Conservation (phyloP, 2,329 filamentous ascomycete genomes). For the Ceratocystis albifundus region DNA sequence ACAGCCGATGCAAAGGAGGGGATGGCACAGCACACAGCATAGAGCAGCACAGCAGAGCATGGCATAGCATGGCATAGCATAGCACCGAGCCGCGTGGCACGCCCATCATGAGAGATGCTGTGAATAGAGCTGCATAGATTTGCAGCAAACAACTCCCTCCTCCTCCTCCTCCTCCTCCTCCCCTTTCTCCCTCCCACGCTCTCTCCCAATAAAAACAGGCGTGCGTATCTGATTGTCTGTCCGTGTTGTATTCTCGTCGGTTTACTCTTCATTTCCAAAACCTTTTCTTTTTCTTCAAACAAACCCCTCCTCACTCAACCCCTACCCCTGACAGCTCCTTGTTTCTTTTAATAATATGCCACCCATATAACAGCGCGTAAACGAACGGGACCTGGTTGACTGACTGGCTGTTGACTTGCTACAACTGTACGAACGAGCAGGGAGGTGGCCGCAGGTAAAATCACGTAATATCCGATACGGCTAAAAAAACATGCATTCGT, state of each 20-base stretch:
- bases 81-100: no score
- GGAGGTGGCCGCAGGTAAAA: background rate
- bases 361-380: background rate
- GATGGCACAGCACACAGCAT: no score
- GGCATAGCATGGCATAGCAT: no score
- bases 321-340: background rate
- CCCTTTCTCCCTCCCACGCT: no score
- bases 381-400: background rate
- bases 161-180: no score
- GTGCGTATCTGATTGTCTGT: background rate
- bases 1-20: no score
- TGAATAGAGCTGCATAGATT: background rate
- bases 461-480: background rate
- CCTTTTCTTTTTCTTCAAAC: background rate
- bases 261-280: no score
- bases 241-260: background rate
- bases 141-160: background rate
- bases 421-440: background rate
- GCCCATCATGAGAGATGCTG: no score
- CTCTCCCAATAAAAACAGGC: no score
- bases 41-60: no score
- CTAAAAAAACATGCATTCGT: background rate
- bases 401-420: background rate
- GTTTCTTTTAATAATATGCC: background rate
- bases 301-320: background rate